These are phyloP conservation scores for Lachnellula arida DNA, from an alignment of 2,329 filamentous ascomycete species.

Conservation along the genomic window DNA sequence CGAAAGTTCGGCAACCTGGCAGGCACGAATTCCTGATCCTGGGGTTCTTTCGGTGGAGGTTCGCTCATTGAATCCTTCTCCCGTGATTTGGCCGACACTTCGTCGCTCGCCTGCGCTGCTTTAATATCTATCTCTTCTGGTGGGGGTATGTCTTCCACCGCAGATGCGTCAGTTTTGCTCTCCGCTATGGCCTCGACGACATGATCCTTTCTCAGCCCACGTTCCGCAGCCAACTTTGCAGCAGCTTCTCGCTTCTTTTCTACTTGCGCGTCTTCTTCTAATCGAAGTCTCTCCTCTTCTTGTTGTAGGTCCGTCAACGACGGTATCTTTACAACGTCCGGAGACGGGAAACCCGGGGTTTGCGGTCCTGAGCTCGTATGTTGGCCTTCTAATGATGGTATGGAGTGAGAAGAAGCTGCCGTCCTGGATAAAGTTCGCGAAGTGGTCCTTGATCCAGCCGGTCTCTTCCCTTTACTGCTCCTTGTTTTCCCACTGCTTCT, in stretches of 20 bases:
- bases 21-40: conserved; percentile 46
- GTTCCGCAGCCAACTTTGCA: conserved; percentile 44
- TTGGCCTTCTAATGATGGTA: conserved; percentile 15
- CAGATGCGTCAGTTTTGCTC: conserved; percentile 16
- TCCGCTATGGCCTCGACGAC: conserved; percentile 31
- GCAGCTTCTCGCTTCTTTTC: conserved; percentile 50
- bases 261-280: conserved; percentile 50
- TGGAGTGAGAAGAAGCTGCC: conserved; percentile 25
- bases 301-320: conserved; percentile 48
- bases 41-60: conserved; percentile 17
- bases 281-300: conserved; percentile 44
- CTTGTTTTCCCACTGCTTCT: conserved; percentile 62
- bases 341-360: conserved; percentile 28
- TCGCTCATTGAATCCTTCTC: neutral
- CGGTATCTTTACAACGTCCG: conserved; percentile 37
- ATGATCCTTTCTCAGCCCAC: conserved; percentile 38
- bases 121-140: conserved; percentile 23
- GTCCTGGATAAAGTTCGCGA: conserved; percentile 54
- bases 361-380: conserved; percentile 30
- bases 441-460: conserved; percentile 41
- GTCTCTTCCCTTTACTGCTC: conserved; percentile 56
- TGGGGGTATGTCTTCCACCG: conserved; percentile 21
- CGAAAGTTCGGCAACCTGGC: conserved; percentile 54
- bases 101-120: conserved; percentile 7
- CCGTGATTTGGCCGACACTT: neutral